These are phyloP conservation scores for Phytophthora fragariaefolia DNA, from an alignment of 352 stramenopile species.

Conservation along the genomic window DNA sequence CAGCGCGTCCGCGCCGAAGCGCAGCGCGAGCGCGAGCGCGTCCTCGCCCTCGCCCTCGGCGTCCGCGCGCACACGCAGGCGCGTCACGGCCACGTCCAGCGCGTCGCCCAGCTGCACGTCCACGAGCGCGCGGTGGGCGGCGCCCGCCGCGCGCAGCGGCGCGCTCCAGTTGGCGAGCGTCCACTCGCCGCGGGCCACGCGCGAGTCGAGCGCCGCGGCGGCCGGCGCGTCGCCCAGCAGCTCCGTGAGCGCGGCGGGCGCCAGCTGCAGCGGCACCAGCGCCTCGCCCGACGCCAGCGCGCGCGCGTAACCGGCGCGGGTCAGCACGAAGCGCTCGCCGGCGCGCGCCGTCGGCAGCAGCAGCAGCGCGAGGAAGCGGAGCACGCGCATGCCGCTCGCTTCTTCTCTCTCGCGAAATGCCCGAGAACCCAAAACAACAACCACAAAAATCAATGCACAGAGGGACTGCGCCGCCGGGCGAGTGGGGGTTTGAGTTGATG, in stretches of 20 bases:
- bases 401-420: conserved; percentile 12
- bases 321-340: conserved; percentile 40
- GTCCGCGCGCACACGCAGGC: conserved; percentile 30
- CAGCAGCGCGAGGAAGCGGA: conserved; percentile 16
- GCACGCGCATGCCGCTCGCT: neutral
- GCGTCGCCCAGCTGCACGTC: conserved; percentile 37
- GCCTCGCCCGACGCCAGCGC: conserved; percentile 11
- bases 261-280: conserved; percentile 31
- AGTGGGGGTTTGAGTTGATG: too few species aligned
- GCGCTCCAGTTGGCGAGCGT: conserved; percentile 40
- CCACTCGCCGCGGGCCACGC: conserved; percentile 34
- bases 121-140: conserved; percentile 23
- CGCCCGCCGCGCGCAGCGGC: conserved; percentile 23
- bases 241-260: conserved; percentile 20
- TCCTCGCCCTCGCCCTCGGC: conserved; percentile 7
- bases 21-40: conserved; percentile 23
- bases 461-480: too few species aligned
- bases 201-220: conserved; percentile 29
- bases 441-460: too few species aligned
- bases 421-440: too few species aligned
- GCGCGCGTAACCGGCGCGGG: conserved; percentile 22
- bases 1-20: conserved; percentile 27
- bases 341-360: neutral
- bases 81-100: conserved; percentile 25
- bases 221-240: conserved; percentile 14